Evolutionary conservation across 2,329 filamentous ascomycete species (phyloP).

Genomic region (Aspergillus ibericus): DNA sequence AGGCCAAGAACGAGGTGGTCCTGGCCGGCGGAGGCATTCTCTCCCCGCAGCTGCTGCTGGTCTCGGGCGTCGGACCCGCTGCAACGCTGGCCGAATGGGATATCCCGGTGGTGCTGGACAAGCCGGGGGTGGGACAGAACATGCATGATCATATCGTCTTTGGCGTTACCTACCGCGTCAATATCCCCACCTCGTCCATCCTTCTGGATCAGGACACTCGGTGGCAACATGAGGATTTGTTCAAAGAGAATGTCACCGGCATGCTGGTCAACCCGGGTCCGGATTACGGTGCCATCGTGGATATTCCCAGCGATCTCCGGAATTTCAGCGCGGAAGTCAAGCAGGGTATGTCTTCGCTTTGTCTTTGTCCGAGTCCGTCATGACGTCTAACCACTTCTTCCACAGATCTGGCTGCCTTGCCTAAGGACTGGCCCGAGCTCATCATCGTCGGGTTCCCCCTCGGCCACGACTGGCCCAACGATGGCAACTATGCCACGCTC

Average conservation of each 20-base stretch:
- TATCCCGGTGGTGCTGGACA: background rate
- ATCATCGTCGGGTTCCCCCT: background rate
- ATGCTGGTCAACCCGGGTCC: background rate
- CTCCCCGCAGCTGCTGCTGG: background rate
- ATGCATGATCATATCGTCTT: background rate
- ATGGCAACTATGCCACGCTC: background rate
- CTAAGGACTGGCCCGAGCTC: background rate
- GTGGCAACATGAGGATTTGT: background rate
- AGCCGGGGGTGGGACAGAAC: background rate
- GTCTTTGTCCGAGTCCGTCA: background rate
- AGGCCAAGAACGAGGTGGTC: background rate
- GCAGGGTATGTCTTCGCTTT: background rate
- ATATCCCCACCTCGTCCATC: background rate
- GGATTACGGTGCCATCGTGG: background rate
- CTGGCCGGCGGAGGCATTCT: background rate
- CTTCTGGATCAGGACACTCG: background rate
- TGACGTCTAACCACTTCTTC: background rate
- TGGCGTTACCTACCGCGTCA: background rate
- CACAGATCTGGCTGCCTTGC: background rate
- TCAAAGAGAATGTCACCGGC: background rate
- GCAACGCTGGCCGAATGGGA: background rate
- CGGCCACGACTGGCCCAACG: background rate
- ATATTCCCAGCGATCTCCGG: background rate
- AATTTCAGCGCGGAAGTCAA: background rate
- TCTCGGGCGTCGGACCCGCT: background rate